These are phyloP conservation scores for Eucalyptus sp. DNA, from an alignment of 345 rosid genomes.

Conservation along the genomic window DNA sequence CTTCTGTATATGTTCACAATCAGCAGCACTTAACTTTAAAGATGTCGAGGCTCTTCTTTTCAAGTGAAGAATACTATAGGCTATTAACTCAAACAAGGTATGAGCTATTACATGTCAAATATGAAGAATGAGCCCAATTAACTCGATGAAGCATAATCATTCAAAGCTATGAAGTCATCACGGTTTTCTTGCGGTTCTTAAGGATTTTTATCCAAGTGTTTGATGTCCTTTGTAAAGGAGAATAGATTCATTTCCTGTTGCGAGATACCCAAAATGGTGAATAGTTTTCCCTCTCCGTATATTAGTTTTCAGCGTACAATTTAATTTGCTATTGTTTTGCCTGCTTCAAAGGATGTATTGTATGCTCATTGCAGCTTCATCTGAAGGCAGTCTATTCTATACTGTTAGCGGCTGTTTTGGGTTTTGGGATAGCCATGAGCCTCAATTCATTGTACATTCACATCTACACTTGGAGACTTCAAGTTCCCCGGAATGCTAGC, in stretches of 20 bases:
- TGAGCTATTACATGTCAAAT: not conserved
- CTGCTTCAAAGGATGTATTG: not conserved
- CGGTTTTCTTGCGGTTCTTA: not conserved
- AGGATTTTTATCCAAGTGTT: not conserved
- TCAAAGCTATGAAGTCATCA: not conserved
- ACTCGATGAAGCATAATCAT: not conserved
- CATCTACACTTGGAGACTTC: constrained; percentile 30
- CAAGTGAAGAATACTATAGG: not conserved
- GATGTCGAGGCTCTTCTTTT: not conserved
- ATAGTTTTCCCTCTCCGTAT: not conserved
- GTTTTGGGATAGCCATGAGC: constrained; percentile 74
- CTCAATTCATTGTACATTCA: constrained; percentile 56
- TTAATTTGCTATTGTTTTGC: not conserved
- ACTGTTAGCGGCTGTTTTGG: constrained; percentile 50
- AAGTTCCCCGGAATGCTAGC: constrained; percentile 20
- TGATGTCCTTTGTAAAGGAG: not conserved
- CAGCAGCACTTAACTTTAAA: not conserved
- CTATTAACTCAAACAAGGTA: not conserved
- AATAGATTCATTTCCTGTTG: not conserved
- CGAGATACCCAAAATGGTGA: not conserved
- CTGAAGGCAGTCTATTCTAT: constrained; percentile 49
- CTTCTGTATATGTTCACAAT: not conserved
- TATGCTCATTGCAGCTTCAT: constrained; percentile 38
- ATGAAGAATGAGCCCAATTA: not conserved
- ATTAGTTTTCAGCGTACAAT: not conserved